phyloP scores from a whole-genome alignment of 225 moss, liverwort and hornwort species.

The Lunularia cruciata region DNA sequence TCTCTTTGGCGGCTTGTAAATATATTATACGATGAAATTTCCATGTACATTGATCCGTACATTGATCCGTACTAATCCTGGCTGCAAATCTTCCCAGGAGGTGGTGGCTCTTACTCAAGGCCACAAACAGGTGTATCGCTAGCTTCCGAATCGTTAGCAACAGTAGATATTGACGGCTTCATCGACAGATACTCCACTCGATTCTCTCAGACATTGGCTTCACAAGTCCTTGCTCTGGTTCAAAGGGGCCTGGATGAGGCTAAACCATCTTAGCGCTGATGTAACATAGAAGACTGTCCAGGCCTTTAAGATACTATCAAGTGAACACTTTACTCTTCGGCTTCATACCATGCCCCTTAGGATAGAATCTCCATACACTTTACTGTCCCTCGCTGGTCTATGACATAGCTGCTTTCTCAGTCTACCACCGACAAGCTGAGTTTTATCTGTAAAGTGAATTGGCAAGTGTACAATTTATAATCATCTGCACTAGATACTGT shows the following conservation, averaged over 20 bases:
- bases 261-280: slow-evolving; percentile 10
- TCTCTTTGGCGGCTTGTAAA: neutral
- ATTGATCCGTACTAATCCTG: neutral
- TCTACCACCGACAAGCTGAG: too few relatives aligned
- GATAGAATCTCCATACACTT: too few relatives aligned
- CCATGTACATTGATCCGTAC: neutral
- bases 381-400: too few relatives aligned
- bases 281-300: too few relatives aligned
- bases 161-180: slow-evolving; percentile 27
- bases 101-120: slow-evolving; percentile 12
- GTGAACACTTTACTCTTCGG: too few relatives aligned
- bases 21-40: neutral
- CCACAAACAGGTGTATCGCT: slow-evolving; percentile 19
- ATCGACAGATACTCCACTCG: slow-evolving; percentile 27
- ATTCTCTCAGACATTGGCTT: slow-evolving; percentile 28
- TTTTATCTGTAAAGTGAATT: too few relatives aligned
- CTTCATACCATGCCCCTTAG: too few relatives aligned
- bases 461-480: too few relatives aligned
- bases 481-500: too few relatives aligned
- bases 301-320: too few relatives aligned
- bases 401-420: too few relatives aligned
- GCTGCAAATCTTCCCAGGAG: neutral
- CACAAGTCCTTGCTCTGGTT: slow-evolving; percentile 34
- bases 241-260: slow-evolving; percentile 11
- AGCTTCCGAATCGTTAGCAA: slow-evolving; percentile 22